These are phyloP conservation scores for Eucalyptus erythrocorys DNA, from an alignment of 345 rosid species.

Conservation along the genomic window DNA sequence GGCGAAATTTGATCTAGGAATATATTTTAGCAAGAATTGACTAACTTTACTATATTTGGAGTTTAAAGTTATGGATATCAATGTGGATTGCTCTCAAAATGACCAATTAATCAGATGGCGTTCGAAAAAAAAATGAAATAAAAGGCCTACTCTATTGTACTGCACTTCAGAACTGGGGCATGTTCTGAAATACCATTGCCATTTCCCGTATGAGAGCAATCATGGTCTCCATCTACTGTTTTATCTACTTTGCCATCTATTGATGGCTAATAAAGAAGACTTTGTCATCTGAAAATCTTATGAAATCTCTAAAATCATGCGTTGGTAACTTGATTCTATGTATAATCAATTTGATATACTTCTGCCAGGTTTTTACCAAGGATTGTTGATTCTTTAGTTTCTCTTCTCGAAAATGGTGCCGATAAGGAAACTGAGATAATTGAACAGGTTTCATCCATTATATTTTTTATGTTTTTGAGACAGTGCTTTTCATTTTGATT, in stretches of 20 bases:
- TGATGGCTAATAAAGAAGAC: neutral
- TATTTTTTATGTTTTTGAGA: neutral
- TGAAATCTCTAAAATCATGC: neutral
- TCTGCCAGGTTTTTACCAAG: slow-evolving; percentile 54
- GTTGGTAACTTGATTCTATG: neutral
- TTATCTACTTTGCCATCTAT: neutral
- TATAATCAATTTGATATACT: neutral
- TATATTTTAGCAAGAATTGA: neutral
- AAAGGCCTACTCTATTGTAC: neutral
- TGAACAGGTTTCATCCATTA: slow-evolving; percentile 53
- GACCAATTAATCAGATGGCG: neutral
- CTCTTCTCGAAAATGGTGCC: slow-evolving; percentile 68
- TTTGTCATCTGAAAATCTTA: neutral
- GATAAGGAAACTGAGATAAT: slow-evolving; percentile 82
- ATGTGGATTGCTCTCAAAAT: neutral
- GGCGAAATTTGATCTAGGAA: neutral
- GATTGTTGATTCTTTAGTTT: slow-evolving; percentile 39
- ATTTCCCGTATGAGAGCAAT: neutral
- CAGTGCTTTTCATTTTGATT: neutral
- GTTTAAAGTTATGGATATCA: neutral
- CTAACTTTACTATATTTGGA: neutral
- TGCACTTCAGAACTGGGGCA: neutral
- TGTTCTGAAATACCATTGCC: neutral
- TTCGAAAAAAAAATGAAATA: neutral
- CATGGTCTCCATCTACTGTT: neutral